A percentile compares a stretch with the other conserved stretches of the same genome.
Conservation (phyloP, 345 rosid species). For the Acer saccharum region DNA sequence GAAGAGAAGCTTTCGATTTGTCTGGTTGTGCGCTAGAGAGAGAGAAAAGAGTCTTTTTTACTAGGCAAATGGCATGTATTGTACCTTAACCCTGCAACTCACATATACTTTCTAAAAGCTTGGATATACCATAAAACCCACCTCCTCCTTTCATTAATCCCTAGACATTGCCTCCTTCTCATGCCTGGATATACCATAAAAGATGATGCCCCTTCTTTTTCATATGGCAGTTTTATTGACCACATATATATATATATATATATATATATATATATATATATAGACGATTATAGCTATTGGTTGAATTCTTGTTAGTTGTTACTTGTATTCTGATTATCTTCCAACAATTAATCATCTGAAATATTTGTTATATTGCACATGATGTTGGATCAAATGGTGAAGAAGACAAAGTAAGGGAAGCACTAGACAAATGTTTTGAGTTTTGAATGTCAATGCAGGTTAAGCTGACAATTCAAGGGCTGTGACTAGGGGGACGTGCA, state of each 20-base stretch:
- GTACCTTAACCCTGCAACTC: constrained; percentile 48
- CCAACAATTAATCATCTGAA: neutral
- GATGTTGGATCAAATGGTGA: constrained; percentile 11
- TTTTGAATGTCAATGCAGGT: neutral
- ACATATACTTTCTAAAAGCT: constrained; percentile 63
- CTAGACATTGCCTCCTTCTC: constrained; percentile 28
- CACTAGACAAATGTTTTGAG: constrained; percentile 1
- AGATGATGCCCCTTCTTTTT: constrained; percentile 11
- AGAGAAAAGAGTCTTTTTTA: constrained; percentile 38
- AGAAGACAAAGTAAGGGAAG: constrained; percentile 4
- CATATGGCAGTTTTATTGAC: neutral
- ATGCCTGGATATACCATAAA: constrained; percentile 25
- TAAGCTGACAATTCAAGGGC: constrained; percentile 23
- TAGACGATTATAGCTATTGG: neutral
- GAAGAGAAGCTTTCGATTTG: constrained; percentile 54
- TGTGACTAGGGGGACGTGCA: constrained; percentile 34
- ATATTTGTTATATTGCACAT: neutral
- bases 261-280: no score
- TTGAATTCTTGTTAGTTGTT: neutral
- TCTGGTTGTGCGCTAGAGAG: constrained; percentile 41
- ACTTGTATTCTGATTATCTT: neutral
- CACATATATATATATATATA: neutral
- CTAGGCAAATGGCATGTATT: constrained; percentile 53
- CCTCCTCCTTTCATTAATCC: constrained; percentile 47
- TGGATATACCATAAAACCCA: constrained; percentile 32